phyloP scores from a whole-genome alignment of 2,329 filamentous ascomycete genomes.

The Arthrinium puccinioides region DNA sequence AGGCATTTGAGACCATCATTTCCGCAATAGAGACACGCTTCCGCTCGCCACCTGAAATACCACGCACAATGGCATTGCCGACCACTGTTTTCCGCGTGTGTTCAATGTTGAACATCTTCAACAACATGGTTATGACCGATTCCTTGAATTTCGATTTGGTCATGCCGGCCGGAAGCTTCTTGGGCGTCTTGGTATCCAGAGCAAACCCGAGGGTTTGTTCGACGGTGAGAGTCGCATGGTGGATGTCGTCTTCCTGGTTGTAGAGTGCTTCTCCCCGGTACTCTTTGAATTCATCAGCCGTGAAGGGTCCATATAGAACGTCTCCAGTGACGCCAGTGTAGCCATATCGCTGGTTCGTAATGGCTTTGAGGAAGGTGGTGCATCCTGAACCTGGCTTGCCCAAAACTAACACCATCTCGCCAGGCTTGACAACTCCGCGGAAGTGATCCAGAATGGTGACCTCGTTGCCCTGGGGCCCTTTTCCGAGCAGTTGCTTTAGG shows the following conservation, averaged over 20 bases:
- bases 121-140: slow-evolving; percentile 63
- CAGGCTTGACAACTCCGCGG: slow-evolving; percentile 63
- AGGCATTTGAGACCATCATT: slow-evolving; percentile 69
- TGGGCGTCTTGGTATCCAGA: slow-evolving; percentile 75
- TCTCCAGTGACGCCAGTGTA: slow-evolving; percentile 56
- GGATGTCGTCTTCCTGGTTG: slow-evolving; percentile 80
- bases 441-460: slow-evolving; percentile 69
- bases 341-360: slow-evolving; percentile 56
- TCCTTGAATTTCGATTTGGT: slow-evolving; percentile 69
- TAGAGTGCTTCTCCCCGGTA: slow-evolving; percentile 82
- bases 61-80: slow-evolving; percentile 73
- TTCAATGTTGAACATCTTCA: slow-evolving; percentile 92
- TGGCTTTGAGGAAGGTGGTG: slow-evolving; percentile 61
- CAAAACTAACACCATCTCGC: slow-evolving; percentile 83
- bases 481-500: slow-evolving; percentile 53
- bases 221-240: slow-evolving; percentile 79
- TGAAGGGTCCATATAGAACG: slow-evolving; percentile 70
- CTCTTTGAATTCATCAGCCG: slow-evolving; percentile 60
- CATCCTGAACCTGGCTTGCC: slow-evolving; percentile 70
- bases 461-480: slow-evolving; percentile 61
- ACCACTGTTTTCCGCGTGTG: slow-evolving; percentile 82
- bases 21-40: slow-evolving; percentile 80
- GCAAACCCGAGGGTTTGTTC: slow-evolving; percentile 83
- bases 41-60: slow-evolving; percentile 71
- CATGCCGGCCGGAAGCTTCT: slow-evolving; percentile 68